These are phyloP conservation scores for Arachis hypogaea DNA, from an alignment of 306 rosid genomes.

Conservation along the genomic window DNA sequence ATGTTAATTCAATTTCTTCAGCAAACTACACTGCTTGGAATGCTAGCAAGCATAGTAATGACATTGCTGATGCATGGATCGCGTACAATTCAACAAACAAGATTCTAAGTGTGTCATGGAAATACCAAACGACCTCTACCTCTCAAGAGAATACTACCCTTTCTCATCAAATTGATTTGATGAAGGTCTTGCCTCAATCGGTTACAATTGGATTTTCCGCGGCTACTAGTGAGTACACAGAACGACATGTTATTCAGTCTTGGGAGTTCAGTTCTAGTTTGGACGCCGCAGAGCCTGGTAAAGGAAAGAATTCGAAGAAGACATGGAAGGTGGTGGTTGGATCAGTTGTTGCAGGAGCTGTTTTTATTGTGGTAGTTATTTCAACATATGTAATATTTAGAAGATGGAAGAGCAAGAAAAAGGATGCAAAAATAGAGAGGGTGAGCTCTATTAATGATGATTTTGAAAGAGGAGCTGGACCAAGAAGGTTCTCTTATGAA, in stretches of 20 bases:
- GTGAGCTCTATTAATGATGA: not conserved
- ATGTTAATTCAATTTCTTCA: not conserved
- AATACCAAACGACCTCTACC: not conserved
- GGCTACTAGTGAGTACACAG: not conserved
- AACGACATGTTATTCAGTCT: not conserved
- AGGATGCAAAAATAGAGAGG: not conserved
- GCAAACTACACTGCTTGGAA: not conserved
- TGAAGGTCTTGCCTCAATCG: not conserved
- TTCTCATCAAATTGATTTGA: not conserved
- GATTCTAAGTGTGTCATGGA: not conserved
- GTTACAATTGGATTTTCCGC: not conserved
- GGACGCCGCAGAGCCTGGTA: not conserved
- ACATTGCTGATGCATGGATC: not conserved
- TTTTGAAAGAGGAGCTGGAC: constrained; percentile 45
- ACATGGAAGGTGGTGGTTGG: not conserved
- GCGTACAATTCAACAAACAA: not conserved
- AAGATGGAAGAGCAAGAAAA: not conserved
- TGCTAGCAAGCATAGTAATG: not conserved
- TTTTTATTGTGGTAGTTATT: not conserved
- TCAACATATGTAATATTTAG: not conserved
- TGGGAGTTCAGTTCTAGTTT: not conserved
- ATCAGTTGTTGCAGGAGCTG: not conserved
- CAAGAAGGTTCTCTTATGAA: constrained; percentile 41
- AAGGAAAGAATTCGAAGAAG: not conserved
- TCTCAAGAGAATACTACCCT: not conserved